These are phyloP conservation scores for Pseudopyricularia javanii DNA, from an alignment of 2,329 filamentous ascomycete species.

Conservation along the genomic window DNA sequence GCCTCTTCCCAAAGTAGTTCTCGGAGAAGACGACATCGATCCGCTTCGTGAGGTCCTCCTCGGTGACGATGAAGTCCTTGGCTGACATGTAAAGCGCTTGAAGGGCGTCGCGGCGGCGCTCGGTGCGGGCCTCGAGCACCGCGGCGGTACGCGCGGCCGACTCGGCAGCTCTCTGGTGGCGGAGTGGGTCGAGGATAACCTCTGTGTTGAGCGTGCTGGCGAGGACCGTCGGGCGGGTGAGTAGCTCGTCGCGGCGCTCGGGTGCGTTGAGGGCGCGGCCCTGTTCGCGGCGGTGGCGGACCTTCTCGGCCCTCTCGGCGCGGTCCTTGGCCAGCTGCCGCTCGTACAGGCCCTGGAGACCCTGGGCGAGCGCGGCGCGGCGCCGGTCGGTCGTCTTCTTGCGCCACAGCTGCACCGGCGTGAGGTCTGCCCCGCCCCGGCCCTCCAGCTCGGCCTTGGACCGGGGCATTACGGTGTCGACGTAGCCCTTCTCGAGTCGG, in stretches of 20 bases:
- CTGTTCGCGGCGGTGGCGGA: slow-evolving; percentile 26
- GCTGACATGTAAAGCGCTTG: slow-evolving; percentile 88
- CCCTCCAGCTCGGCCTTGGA: slow-evolving; percentile 29
- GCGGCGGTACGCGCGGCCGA: slow-evolving; percentile 27
- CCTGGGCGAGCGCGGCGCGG: slow-evolving; percentile 58
- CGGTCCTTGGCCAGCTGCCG: slow-evolving; percentile 42
- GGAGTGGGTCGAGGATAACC: slow-evolving; percentile 48
- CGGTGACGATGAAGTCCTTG: slow-evolving; percentile 72
- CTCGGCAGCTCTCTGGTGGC: slow-evolving; percentile 39
- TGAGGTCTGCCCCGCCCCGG: slow-evolving; percentile 20
- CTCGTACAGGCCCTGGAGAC: slow-evolving; percentile 55
- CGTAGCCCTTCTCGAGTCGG: slow-evolving; percentile 32
- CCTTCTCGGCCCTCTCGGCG: slow-evolving; percentile 2
- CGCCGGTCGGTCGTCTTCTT: slow-evolving; percentile 59
- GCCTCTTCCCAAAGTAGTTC: slow-evolving; percentile 33
- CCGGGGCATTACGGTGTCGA: slow-evolving; percentile 43
- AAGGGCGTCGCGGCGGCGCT: slow-evolving; percentile 55
- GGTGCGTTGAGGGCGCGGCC: slow-evolving; percentile 34
- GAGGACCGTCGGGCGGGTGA: slow-evolving; percentile 59
- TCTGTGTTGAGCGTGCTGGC: slow-evolving; percentile 34
- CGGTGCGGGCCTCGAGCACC: slow-evolving; percentile 36
- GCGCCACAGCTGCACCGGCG: slow-evolving; percentile 47
- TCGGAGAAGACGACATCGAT: slow-evolving; percentile 69
- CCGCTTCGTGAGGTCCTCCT: slow-evolving; percentile 59
- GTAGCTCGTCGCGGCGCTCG: slow-evolving; percentile 61